phyloP scores from a whole-genome alignment of 2,329 filamentous ascomycete genomes.

The Knufia fluminis region DNA sequence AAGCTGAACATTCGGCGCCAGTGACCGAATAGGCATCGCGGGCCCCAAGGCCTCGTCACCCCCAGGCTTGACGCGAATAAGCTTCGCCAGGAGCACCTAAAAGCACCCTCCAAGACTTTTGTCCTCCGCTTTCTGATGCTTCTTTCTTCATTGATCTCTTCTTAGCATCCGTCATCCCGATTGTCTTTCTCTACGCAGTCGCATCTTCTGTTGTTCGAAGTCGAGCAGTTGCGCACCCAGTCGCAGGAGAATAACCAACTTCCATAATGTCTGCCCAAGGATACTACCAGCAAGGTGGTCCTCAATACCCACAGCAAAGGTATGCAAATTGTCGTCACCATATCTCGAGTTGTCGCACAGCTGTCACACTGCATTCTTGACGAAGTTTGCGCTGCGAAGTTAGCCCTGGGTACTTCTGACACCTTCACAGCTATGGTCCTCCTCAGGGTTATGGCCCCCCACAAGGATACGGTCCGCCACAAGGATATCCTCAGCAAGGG shows the following conservation, averaged over 20 bases:
- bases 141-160: not conserved
- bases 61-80: not conserved
- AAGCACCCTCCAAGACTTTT: constrained; percentile 1
- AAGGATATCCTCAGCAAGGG: not conserved
- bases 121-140: not conserved
- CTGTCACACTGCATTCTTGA: not conserved
- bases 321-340: constrained; percentile 9
- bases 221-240: too few species aligned
- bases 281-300: constrained; percentile 20
- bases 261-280: constrained; percentile 20
- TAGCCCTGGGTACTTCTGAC: not conserved
- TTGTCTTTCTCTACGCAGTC: too few species aligned
- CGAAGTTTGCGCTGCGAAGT: not conserved
- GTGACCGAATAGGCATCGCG: not conserved
- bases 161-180: not conserved
- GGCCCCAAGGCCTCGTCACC: not conserved
- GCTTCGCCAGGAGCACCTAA: constrained; percentile 1
- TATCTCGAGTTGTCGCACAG: not conserved
- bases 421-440: constrained; percentile 8
- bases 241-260: too few species aligned
- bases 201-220: too few species aligned
- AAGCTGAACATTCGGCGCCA: not conserved
- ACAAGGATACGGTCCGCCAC: constrained; percentile 5
- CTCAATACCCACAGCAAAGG: constrained; percentile 22
- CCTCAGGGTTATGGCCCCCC: not conserved